These are phyloP conservation scores for Actinidia arguta DNA, from an alignment of 179 eudicot genomes.

Conservation along the genomic window DNA sequence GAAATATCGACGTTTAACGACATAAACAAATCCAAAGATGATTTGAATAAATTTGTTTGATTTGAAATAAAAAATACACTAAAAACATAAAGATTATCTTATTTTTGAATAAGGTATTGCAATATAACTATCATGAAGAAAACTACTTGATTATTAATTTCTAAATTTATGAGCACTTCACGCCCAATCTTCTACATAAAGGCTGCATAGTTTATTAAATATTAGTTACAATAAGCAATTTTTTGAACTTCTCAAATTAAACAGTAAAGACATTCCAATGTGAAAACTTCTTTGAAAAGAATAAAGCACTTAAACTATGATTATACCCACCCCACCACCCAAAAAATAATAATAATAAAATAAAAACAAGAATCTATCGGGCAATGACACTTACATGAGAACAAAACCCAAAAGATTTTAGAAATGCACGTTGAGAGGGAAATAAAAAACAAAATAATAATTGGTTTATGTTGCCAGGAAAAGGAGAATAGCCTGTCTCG, in stretches of 20 bases:
- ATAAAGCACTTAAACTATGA: background rate
- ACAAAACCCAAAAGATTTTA: background rate
- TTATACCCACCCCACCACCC: too few species aligned
- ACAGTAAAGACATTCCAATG: background rate
- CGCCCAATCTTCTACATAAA: background rate
- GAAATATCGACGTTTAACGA: background rate
- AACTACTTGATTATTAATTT: background rate
- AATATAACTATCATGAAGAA: background rate
- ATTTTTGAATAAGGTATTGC: too few species aligned
- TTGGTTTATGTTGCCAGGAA: conserved; percentile 99
- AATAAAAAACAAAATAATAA: conserved; percentile 34
- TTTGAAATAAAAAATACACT: too few species aligned
- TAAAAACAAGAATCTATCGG: background rate
- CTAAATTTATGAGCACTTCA: background rate
- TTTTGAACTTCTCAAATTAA: background rate
- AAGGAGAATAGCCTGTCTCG: conserved; percentile 96
- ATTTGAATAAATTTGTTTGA: background rate
- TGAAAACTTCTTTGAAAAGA: background rate
- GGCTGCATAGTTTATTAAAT: background rate
- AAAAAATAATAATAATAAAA: background rate
- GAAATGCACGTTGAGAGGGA: background rate
- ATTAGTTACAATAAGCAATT: too few species aligned
- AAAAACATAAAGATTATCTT: too few species aligned
- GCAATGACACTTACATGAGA: background rate
- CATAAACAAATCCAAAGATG: background rate